Conservation (phyloP, 169 alveolate genomes). For the Amoebophrya sp. region DNA sequence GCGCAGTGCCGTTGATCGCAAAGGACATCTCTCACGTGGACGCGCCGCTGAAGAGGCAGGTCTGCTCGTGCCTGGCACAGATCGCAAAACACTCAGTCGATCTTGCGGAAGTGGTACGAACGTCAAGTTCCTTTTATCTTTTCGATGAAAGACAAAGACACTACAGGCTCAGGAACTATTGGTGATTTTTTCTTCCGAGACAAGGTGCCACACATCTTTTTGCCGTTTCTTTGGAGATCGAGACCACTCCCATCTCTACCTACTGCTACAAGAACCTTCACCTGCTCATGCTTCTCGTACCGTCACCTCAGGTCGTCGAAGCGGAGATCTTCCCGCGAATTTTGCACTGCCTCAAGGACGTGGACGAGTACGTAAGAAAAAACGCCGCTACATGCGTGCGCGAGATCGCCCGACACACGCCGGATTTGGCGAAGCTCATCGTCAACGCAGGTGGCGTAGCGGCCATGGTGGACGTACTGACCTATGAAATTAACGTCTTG, state of each 20-base stretch:
- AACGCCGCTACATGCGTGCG: conserved; percentile 84
- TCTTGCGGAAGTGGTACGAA: conserved; percentile 62
- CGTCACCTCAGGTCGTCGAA: conserved; percentile 72
- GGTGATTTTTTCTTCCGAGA: neutral
- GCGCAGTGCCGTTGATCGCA: conserved; percentile 47
- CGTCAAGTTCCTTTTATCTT: too few species aligned
- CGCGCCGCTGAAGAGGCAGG: conserved; percentile 74
- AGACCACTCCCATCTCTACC: too few species aligned
- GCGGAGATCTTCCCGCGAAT: conserved; percentile 80
- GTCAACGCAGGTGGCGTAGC: conserved; percentile 85
- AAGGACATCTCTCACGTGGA: conserved; percentile 63
- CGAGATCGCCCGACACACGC: conserved; percentile 74
- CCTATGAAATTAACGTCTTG: too few species aligned
- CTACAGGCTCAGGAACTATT: too few species aligned
- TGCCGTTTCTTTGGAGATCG: too few species aligned
- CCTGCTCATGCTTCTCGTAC: too few species aligned
- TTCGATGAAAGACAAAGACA: too few species aligned
- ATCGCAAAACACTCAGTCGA: conserved; percentile 84
- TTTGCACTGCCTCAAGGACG: conserved; percentile 62
- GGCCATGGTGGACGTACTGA: conserved; percentile 74
- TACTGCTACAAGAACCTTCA: too few species aligned
- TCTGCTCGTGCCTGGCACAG: conserved; percentile 79
- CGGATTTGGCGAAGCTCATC: conserved; percentile 70
- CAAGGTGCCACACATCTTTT: too few species aligned
- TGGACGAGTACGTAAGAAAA: conserved; percentile 52